phyloP scores from a whole-genome alignment of 176 grass and related monocot species.

The Coix lacrymajobi region DNA sequence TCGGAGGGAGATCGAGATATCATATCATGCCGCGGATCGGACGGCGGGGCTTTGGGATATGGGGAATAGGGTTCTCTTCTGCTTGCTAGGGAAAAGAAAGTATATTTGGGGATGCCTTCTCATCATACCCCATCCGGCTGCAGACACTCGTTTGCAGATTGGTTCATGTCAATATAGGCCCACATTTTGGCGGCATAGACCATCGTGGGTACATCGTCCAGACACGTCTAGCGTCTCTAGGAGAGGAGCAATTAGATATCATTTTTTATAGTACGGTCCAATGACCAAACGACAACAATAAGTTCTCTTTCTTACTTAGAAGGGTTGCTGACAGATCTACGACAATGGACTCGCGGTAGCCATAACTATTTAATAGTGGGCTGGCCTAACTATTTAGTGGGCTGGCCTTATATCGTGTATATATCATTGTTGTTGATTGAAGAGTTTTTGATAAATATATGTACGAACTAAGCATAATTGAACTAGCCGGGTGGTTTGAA shows the following conservation, averaged over 20 bases:
- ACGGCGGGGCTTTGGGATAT: slow-evolving; percentile 1
- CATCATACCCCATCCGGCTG: not conserved
- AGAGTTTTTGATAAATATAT: no score
- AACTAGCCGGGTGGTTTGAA: no score
- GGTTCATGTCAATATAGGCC: not conserved
- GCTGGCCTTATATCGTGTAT: no score
- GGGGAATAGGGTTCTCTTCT: slow-evolving; percentile 18
- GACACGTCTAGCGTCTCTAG: not conserved
- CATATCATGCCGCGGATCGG: not conserved
- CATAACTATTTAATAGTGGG: no score
- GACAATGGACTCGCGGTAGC: no score
- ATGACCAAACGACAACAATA: not conserved
- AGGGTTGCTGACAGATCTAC: not conserved
- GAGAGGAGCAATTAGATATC: not conserved
- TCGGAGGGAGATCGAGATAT: no score
- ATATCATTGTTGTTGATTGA: no score
- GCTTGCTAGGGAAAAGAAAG: not conserved
- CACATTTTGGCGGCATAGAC: not conserved
- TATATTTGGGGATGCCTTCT: not conserved
- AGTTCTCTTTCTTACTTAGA: not conserved
- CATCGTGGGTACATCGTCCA: not conserved
- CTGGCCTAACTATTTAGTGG: no score
- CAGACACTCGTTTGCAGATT: not conserved
- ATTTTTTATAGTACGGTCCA: not conserved
- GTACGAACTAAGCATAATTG: no score